phyloP scores from a whole-genome alignment of 768 basidiomycete genomes.

The Leccinum barrowsii region DNA sequence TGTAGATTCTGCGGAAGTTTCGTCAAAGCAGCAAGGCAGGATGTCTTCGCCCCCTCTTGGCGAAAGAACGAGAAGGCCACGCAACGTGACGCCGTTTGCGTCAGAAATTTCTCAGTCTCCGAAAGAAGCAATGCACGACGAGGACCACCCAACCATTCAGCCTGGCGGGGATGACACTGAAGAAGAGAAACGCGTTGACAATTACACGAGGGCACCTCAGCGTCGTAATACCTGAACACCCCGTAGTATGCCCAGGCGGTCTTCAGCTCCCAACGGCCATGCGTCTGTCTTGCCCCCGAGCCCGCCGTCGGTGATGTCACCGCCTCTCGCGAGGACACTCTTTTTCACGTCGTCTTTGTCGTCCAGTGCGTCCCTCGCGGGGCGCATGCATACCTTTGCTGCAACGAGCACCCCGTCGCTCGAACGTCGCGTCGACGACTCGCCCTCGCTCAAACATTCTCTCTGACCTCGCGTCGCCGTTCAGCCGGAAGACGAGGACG shows the following conservation, averaged over 20 bases:
- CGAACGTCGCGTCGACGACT: neutral
- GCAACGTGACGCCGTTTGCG: constrained; percentile 11
- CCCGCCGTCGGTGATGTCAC: constrained; percentile 55
- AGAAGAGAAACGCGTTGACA: constrained; percentile 4
- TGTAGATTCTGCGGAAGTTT: neutral
- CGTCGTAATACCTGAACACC: constrained; percentile 10
- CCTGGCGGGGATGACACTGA: neutral
- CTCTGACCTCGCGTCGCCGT: constrained; percentile 23
- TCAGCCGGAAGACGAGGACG: constrained; percentile 3
- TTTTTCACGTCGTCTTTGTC: constrained; percentile 42
- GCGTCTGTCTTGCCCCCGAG: constrained; percentile 48
- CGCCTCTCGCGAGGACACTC: constrained; percentile 51
- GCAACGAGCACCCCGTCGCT: neutral
- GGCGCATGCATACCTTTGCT: neutral
- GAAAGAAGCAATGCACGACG: neutral
- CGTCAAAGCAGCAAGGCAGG: neutral
- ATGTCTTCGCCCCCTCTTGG: neutral
- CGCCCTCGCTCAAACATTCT: constrained; percentile 10
- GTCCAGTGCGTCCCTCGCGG: constrained; percentile 15
- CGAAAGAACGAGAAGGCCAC: neutral
- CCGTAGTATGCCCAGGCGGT: constrained; percentile 3
- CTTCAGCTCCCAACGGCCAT: constrained; percentile 26
- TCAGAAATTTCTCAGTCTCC: neutral
- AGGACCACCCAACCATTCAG: neutral
- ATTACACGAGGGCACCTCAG: constrained; percentile 17